A percentile compares a stretch with the other conserved stretches of the same genome.
These are phyloP conservation scores for Phytophthora rubi DNA, from an alignment of 352 stramenopile species.

Conservation along the genomic window DNA sequence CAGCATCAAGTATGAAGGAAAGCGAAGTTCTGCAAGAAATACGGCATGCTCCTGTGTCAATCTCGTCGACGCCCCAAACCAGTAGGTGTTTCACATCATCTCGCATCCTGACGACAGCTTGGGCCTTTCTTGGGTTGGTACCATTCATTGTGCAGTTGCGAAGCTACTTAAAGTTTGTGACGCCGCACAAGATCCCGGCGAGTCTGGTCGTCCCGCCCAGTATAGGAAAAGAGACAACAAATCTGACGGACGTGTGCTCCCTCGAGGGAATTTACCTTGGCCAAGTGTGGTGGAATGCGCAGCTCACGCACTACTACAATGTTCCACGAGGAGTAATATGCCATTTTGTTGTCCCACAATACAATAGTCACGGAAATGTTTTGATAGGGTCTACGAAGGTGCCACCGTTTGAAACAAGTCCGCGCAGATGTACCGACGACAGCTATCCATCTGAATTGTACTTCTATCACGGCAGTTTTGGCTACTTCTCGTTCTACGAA, in stretches of 20 bases:
- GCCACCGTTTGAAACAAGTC: not conserved
- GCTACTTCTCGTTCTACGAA: conserved; percentile 24
- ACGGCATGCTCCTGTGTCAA: not conserved
- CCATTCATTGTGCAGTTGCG: conserved; percentile 10
- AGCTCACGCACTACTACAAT: conserved; percentile 21
- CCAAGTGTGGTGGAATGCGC: conserved; percentile 15
- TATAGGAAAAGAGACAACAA: not conserved
- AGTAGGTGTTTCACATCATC: not conserved
- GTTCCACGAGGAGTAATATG: not conserved
- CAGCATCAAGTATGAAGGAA: not conserved
- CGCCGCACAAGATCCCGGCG: conserved; percentile 2
- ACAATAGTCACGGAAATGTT: conserved; percentile 17
- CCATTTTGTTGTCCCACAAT: conserved; percentile 6
- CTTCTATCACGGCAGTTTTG: conserved; percentile 25
- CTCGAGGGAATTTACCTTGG: conserved; percentile 16
- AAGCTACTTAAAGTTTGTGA: conserved; percentile 19
- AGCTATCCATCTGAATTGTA: conserved; percentile 13
- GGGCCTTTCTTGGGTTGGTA: conserved; percentile 6
- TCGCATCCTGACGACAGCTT: not conserved
- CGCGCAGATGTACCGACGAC: conserved; percentile 1
- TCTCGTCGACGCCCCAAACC: not conserved
- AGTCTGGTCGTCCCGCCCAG: conserved; percentile 5
- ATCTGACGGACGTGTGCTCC: conserved; percentile 2
- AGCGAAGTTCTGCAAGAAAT: not conserved
- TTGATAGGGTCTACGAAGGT: not conserved